Evolutionary conservation across 192 early-diverging fungal species (phyloP), one percentile per base, ranked within the genome.

Genomic region (Diversispora epigaea): DNA sequence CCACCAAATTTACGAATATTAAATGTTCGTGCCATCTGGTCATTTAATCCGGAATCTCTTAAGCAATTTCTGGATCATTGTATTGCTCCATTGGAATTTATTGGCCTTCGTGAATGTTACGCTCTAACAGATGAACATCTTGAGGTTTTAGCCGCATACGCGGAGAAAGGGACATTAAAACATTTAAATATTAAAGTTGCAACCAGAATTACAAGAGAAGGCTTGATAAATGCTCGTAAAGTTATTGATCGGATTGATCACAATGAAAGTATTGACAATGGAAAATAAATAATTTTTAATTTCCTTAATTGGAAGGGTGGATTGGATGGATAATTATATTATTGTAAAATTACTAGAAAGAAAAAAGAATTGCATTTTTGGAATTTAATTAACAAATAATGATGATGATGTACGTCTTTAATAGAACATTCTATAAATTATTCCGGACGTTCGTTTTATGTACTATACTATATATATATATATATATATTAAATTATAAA

Each of bases 121-220:
- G 47, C 22, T 32, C 22, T 69, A 21, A 69, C 21, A 21, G 67
- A 69, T 69, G 47, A 69, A 49, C 67, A 69, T 54, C 22, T 69
- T 39, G 15, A 49, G 3, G 39, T 46, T 49, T 21, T 69, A 17
- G 6, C 50, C 5, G 22, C 10, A 52, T 69, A 69, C n/a, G 67
- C 67, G 5, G 39, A 17, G 11, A 54, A 40, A 50, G 50, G 67
- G 1, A 9, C 67, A 46, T 47, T 69, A 7, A 69, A 69, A 39
- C 15, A 5, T 39, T 69, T 69, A 10, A 69, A 69, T 69, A 47
- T 69, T 40, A 54, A 41, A 21, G 21, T 19, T 19, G 21, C 32
- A 52, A 50, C 67, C n/a, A 50, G 15, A 14, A 69, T 69, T 69
- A 54, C 47, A 4, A 69, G 32, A 49, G 43, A 69, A 11, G 45